These are phyloP conservation scores for Boletus barrowsii DNA, from an alignment of 768 basidiomycete species.

Conservation along the genomic window DNA sequence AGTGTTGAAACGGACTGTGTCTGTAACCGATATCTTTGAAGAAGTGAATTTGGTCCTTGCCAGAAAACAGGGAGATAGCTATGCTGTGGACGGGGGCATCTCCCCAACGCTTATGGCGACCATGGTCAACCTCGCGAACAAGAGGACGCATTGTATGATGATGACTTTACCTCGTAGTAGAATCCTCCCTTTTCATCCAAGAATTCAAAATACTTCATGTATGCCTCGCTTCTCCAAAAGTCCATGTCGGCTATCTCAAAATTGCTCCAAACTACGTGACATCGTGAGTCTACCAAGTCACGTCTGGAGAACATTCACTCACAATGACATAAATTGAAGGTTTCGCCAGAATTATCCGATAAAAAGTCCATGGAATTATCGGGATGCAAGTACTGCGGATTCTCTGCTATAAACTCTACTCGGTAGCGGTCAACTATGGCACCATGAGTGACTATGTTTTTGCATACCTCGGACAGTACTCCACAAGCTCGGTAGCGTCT, in stretches of 20 bases:
- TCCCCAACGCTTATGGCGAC: conserved; percentile 69
- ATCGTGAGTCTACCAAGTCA: not conserved
- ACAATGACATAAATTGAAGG: conserved; percentile 68
- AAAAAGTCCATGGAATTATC: conserved; percentile 63
- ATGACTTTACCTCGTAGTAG: conserved; percentile 69
- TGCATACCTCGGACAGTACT: conserved; percentile 48
- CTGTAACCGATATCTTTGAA: conserved; percentile 93
- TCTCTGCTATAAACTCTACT: conserved; percentile 50
- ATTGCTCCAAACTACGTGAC: conserved; percentile 77
- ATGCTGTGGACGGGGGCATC: conserved; percentile 93
- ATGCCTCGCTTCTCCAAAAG: conserved; percentile 81
- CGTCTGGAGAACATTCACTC: conserved; percentile 14
- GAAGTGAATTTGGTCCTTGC: conserved; percentile 89
- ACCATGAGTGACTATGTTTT: conserved; percentile 26
- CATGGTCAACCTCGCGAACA: conserved; percentile 2
- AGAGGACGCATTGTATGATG: not conserved
- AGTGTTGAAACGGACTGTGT: conserved; percentile 94
- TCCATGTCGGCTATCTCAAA: conserved; percentile 88
- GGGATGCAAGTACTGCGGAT: conserved; percentile 54
- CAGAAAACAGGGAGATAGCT: conserved; percentile 84
- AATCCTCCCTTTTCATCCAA: conserved; percentile 81
- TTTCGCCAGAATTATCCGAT: conserved; percentile 62
- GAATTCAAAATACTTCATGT: conserved; percentile 78
- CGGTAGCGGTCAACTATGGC: conserved; percentile 32
- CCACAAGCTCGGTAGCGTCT: conserved; percentile 67